Percentiles rank a stretch among this genome's conserved stretches.
phyloP scores from a whole-genome alignment of 179 eudicot species.

The Silene vulgaris region DNA sequence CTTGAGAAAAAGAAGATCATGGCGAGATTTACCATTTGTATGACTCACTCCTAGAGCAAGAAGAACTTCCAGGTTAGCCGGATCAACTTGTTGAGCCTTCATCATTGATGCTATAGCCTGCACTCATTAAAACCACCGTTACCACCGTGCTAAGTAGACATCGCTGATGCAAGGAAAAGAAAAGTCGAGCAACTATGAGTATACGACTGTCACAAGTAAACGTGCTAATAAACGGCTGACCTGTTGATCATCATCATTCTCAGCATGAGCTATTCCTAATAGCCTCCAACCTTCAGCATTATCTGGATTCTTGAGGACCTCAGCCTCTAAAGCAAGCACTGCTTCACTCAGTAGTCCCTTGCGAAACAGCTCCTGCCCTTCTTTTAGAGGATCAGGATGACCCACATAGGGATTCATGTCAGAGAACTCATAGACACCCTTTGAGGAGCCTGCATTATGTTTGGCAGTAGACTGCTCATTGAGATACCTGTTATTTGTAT shows the following conservation, averaged over 20 bases:
- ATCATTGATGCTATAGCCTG: conserved; percentile 99
- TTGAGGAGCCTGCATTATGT: conserved; percentile 46
- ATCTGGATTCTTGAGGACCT: conserved; percentile 81
- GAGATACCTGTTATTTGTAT: conserved; percentile 44
- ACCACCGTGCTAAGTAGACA: conserved; percentile 1
- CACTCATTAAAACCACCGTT: conserved; percentile 11
- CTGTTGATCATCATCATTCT: conserved; percentile 99
- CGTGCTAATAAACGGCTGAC: conserved; percentile 29
- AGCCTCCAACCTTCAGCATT: conserved; percentile 98
- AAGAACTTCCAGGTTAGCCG: conserved; percentile 88
- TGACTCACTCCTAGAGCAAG: conserved; percentile 99
- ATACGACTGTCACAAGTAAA: not conserved
- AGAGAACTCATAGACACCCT: conserved; percentile 78
- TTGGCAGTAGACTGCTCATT: conserved; percentile 66
- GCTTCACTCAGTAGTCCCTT: conserved; percentile 98
- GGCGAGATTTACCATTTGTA: conserved; percentile 50
- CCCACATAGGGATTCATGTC: conserved; percentile 98
- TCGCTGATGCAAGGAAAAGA: not conserved
- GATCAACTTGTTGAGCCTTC: conserved; percentile 87
- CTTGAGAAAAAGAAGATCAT: conserved; percentile 10
- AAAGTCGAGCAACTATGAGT: not conserved
- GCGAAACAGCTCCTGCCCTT: conserved; percentile 89
- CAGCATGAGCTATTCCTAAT: conserved; percentile 94
- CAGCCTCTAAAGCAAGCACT: conserved; percentile 98
- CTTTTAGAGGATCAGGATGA: conserved; percentile 85